Percentiles rank a stretch among this genome's conserved stretches.
Conservation (phyloP, 2,329 filamentous ascomycete genomes). For the Myotisia sp. region DNA sequence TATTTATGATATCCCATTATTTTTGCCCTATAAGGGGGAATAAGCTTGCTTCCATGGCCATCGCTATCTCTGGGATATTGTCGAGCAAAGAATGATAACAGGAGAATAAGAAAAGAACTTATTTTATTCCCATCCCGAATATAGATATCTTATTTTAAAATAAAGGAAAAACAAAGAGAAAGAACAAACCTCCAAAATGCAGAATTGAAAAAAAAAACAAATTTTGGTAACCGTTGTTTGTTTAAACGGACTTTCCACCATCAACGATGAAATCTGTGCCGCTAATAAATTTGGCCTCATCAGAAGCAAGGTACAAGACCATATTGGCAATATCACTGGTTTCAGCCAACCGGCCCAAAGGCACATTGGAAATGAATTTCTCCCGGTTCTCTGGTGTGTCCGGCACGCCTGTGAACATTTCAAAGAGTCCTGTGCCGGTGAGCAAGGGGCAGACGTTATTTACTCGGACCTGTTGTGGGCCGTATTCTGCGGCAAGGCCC, state of each 20-base stretch:
- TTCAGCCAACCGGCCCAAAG: slow-evolving; percentile 30
- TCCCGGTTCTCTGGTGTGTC: slow-evolving; percentile 32
- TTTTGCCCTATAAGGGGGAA: no score
- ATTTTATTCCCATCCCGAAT: no score
- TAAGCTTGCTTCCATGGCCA: no score
- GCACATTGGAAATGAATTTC: slow-evolving; percentile 32
- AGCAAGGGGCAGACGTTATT: slow-evolving; percentile 58
- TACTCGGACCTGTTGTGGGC: slow-evolving; percentile 55
- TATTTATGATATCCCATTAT: no score
- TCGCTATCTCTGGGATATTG: no score
- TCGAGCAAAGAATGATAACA: no score
- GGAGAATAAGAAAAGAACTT: no score
- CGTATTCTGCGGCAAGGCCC: slow-evolving; percentile 59
- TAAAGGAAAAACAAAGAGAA: no score
- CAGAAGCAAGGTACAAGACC: slow-evolving; percentile 54
- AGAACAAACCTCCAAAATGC: no score
- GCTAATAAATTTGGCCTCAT: slow-evolving; percentile 58
- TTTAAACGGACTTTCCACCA: slow-evolving; percentile 36
- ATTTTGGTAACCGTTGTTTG: no score
- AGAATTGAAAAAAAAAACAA: no score
- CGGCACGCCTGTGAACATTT: slow-evolving; percentile 28
- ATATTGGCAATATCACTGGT: slow-evolving; percentile 54
- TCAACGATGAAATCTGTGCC: slow-evolving; percentile 56
- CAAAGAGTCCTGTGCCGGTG: slow-evolving; percentile 50
- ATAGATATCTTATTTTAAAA: no score